These are phyloP conservation scores for Larix kaempferi DNA, from an alignment of 75 land plant species.

Conservation along the genomic window DNA sequence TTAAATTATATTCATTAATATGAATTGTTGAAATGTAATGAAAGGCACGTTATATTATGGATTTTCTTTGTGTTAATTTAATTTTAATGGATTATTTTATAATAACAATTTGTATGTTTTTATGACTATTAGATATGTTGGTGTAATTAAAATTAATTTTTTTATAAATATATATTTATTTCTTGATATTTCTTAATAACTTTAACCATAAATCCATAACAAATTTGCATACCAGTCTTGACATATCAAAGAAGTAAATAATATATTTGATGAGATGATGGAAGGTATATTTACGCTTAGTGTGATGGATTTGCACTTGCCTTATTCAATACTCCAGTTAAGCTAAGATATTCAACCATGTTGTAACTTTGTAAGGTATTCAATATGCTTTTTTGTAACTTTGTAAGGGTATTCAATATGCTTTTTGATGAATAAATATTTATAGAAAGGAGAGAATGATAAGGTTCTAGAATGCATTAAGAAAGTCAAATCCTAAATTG, in stretches of 20 bases:
- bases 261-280: slow-evolving; percentile 55
- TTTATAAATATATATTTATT: too few species aligned
- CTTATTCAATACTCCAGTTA: slow-evolving; percentile 70
- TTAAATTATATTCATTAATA: too few species aligned
- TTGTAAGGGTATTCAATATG: slow-evolving; percentile 39
- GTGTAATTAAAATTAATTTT: too few species aligned
- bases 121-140: too few species aligned
- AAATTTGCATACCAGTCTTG: slow-evolving; percentile 64
- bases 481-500: slow-evolving; percentile 47
- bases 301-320: slow-evolving; percentile 63
- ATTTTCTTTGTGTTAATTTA: too few species aligned
- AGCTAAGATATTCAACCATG: slow-evolving; percentile 48
- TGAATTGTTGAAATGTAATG: too few species aligned
- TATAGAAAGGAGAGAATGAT: slow-evolving; percentile 38
- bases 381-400: too few species aligned
- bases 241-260: slow-evolving; percentile 54
- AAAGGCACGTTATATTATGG: too few species aligned
- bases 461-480: slow-evolving; percentile 49
- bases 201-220: slow-evolving; percentile 75
- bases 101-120: too few species aligned
- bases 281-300: slow-evolving; percentile 40
- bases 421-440: slow-evolving; percentile 27
- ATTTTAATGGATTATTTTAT: too few species aligned
- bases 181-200: too few species aligned
- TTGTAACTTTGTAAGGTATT: too few species aligned